phyloP scores from a whole-genome alignment of 78 protist genomes.

The Salpingoeca rosetta region DNA sequence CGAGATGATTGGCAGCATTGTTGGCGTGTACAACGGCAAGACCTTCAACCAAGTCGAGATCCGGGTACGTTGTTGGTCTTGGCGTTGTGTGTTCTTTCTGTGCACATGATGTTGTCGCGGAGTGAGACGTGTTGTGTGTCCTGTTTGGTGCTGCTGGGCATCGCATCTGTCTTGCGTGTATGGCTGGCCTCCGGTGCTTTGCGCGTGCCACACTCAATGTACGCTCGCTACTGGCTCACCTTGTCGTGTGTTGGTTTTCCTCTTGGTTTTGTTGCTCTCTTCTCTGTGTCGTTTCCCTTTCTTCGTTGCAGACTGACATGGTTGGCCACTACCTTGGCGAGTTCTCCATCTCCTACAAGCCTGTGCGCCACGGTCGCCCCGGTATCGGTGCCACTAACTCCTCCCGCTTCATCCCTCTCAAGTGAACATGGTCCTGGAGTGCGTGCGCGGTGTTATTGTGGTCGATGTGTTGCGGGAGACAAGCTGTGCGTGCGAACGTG shows the following conservation, averaged over 20 bases:
- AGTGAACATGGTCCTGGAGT: too few species aligned
- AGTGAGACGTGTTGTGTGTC: neutral
- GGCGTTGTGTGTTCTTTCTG: neutral
- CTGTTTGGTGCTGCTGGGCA: neutral
- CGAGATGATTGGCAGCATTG: conserved; percentile 97
- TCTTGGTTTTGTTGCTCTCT: too few species aligned
- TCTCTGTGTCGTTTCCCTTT: neutral
- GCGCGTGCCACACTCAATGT: neutral
- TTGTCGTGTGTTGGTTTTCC: too few species aligned
- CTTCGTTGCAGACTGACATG: conserved; percentile 88
- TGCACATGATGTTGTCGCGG: neutral
- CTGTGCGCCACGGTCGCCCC: conserved; percentile 97
- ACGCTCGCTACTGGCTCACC: too few species aligned
- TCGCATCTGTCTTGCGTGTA: neutral
- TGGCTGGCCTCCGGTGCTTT: neutral
- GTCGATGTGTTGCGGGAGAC: too few species aligned
- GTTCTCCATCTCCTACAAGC: conserved; percentile 98
- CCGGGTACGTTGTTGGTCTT: conserved; percentile 65
- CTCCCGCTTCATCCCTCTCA: conserved; percentile 90
- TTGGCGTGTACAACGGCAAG: conserved; percentile 99
- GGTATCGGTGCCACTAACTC: conserved; percentile 97
- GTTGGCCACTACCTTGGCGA: conserved; percentile 98
- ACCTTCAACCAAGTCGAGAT: conserved; percentile 89
- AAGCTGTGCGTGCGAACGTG: neutral
- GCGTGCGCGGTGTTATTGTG: too few species aligned